phyloP scores from a whole-genome alignment of 352 stramenopile species.

The Thraustochytrium sp. region DNA sequence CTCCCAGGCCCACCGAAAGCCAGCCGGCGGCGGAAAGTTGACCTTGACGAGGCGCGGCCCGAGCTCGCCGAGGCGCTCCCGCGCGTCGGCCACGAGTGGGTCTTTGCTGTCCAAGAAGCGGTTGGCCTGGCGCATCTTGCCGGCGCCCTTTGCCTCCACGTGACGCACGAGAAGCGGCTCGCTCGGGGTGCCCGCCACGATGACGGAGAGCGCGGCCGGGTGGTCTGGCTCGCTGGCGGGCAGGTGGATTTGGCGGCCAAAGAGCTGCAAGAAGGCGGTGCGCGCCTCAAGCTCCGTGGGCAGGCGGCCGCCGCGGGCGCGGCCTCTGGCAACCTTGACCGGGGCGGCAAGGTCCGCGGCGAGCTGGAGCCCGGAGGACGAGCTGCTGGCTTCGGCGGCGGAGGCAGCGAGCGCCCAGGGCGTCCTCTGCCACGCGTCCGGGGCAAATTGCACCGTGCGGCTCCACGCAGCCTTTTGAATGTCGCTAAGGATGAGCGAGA shows the following conservation, averaged over 20 bases:
- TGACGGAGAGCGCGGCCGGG: background rate
- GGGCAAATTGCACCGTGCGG: background rate
- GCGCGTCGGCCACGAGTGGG: background rate
- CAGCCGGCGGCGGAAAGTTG: background rate
- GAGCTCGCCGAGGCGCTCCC: background rate
- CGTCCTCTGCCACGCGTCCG: background rate
- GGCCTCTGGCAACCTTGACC: too few species aligned
- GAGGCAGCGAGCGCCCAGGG: background rate
- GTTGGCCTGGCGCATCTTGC: background rate
- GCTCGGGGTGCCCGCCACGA: background rate
- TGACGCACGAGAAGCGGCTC: background rate
- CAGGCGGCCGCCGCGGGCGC: background rate
- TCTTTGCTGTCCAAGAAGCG: background rate
- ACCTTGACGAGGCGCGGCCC: background rate
- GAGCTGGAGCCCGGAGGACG: too few species aligned
- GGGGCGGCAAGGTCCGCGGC: too few species aligned
- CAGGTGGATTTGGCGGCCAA: background rate
- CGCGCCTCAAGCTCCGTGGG: background rate
- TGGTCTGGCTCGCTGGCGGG: background rate
- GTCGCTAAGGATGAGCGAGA: background rate
- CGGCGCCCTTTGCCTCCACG: background rate
- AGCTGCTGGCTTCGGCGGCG: background rate
- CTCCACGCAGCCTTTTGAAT: background rate
- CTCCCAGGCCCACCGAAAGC: conserved; percentile 15
- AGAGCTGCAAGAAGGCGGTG: conserved; percentile 5